phyloP scores from a whole-genome alignment of 2,329 filamentous ascomycete species.

The Xylaria arbuscula region DNA sequence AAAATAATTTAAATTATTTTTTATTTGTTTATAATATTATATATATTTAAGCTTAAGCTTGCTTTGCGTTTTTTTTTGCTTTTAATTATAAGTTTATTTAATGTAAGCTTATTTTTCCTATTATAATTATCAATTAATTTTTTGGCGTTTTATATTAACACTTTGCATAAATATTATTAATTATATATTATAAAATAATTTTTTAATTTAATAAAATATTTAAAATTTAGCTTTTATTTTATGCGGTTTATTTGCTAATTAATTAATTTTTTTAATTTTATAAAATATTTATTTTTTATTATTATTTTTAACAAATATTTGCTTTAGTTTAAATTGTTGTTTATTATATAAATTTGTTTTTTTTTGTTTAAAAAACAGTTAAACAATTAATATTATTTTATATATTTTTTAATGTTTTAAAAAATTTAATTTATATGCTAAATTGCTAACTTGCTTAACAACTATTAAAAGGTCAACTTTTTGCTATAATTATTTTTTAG shows the following conservation, averaged over 20 bases:
- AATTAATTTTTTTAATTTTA: no score
- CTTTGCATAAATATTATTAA: no score
- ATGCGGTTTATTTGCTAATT: background rate
- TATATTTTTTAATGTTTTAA: background rate
- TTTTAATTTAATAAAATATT: no score
- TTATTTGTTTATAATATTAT: background rate
- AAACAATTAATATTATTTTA: background rate
- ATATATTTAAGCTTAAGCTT: background rate
- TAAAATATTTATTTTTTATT: background rate
- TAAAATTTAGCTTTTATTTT: background rate
- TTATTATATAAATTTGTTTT: no score
- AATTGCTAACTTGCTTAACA: background rate
- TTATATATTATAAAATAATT: no score
- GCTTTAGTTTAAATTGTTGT: no score
- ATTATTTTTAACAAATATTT: no score
- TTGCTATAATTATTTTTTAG: background rate
- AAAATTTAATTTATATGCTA: constrained; percentile 10
- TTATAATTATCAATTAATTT: background rate
- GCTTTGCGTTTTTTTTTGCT: background rate
- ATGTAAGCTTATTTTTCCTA: no score
- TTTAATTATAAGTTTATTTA: background rate
- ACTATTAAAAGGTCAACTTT: no score
- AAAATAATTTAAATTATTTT: background rate
- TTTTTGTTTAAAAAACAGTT: background rate
- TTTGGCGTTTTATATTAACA: no score